Evolutionary conservation across 1,284 basidiomycete genomes (phyloP).

Genomic region (Macrocystidia cucumis): DNA sequence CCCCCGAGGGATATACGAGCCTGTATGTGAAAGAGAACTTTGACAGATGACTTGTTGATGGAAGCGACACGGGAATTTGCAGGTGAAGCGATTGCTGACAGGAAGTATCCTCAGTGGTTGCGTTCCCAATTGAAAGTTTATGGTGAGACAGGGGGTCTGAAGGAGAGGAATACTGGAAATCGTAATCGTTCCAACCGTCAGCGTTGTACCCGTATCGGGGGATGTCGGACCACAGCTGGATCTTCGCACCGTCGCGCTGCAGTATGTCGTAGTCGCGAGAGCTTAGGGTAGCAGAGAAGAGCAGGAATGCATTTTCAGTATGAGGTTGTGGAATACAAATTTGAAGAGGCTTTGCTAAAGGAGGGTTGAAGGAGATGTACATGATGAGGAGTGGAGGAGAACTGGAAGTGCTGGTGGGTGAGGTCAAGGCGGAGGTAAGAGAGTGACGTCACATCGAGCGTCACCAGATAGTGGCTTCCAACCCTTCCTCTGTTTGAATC

Average conservation of each 20-base stretch:
- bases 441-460: too few species aligned
- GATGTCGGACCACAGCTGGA: conserved; percentile 43
- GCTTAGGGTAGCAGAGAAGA: conserved; percentile 29
- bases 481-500: too few species aligned
- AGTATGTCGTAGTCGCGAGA: conserved; percentile 24
- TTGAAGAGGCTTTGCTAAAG: conserved; percentile 22
- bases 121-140: not conserved
- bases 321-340: conserved; percentile 16
- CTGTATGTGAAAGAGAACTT: conserved; percentile 36
- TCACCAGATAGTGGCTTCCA: too few species aligned
- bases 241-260: conserved; percentile 20
- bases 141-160: conserved; percentile 9
- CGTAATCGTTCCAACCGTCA: conserved; percentile 31
- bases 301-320: conserved; percentile 16
- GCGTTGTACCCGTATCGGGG: conserved; percentile 16
- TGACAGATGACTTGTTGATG: too few species aligned
- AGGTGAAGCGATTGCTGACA: too few species aligned
- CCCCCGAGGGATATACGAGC: conserved; percentile 30
- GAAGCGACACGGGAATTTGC: too few species aligned
- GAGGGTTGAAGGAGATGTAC: conserved; percentile 26
- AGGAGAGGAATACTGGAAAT: conserved; percentile 18
- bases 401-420: too few species aligned
- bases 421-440: too few species aligned
- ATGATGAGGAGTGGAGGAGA: conserved; percentile 14
- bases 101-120: too few species aligned